Evolutionary conservation across 768 basidiomycete species (phyloP), one percentile per base, ranked within the genome.

Genomic region (Suillus plorans): DNA sequence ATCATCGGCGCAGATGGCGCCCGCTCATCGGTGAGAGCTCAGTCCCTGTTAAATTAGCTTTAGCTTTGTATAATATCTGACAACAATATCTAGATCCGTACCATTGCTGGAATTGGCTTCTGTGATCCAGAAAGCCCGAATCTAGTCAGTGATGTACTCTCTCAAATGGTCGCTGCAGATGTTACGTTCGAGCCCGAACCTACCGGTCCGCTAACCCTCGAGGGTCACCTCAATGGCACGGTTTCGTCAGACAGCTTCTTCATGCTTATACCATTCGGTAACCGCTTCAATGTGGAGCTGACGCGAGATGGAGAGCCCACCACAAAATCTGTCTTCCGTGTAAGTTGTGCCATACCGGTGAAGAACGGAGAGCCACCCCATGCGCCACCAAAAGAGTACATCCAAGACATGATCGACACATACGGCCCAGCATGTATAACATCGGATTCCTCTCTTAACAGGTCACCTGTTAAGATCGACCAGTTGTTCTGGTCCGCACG

Each of bases 1-100:
- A 79, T 85, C 5, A 69, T 86, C 42, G 84, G 81, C 34, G 84
- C 85, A 10, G 85, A 87, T 67, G 85, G 85, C 4, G 73, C 82
- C 4, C 77, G 70, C 61, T 86, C 85, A 1, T 63, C 69, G 28
- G 85, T 85, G 67, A 60, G 77, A 69, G 16, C 12, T 16, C 25
- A 10, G 53, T 42, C 7, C 42, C 16, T 5, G 7, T 50, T 25
- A 18, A 31, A 8, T 41, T 49, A 60, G 18, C 44, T 65, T 41
- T 49, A 60, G 18, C 44, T 65, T 61, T 37, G 41, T 13, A 22
- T 10, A 14, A 56, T 42, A 52, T 50, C 25, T 41, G n/a, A 58
- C 3, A 9, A 41, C 25, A 9, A 58, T 58, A 5, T 58, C 0
- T 59, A 86, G 84, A 69, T 85, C 22, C 83, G 84, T 53, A 69